phyloP scores from a whole-genome alignment of 2,329 filamentous ascomycete genomes.

The Xylaria sp. region DNA sequence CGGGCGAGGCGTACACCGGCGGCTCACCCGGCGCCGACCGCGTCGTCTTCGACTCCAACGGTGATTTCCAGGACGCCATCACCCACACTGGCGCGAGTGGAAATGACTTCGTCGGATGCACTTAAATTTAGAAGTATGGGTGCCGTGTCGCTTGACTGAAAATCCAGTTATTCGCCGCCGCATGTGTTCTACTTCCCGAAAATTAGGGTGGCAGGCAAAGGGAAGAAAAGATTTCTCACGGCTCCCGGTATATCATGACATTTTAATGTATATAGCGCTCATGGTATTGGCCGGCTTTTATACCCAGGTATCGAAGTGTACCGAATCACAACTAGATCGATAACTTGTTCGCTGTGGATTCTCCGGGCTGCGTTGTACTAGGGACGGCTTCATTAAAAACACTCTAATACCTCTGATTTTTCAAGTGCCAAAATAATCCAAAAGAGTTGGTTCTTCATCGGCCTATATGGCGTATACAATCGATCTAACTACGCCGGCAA shows the following conservation, averaged over 20 bases:
- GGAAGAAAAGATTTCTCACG: neutral
- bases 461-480: neutral
- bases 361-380: too few species aligned
- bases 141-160: neutral
- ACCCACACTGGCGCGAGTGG: constrained; percentile 69
- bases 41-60: constrained; percentile 32
- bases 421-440: neutral
- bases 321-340: constrained; percentile 5
- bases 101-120: constrained; percentile 71
- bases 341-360: neutral
- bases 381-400: too few species aligned
- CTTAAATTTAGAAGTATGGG: neutral
- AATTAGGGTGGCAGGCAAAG: neutral
- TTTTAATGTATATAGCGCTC: constrained; percentile 13
- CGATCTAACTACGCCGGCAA: neutral
- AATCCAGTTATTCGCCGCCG: neutral
- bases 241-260: constrained; percentile 6
- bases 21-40: constrained; percentile 49
- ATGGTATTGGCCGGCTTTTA: constrained; percentile 4
- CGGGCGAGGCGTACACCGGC: constrained; percentile 51
- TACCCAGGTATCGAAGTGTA: constrained; percentile 22
- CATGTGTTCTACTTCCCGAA: neutral
- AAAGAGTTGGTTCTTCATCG: constrained; percentile 5
- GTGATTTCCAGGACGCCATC: constrained; percentile 64
- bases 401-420: neutral